phyloP scores from a whole-genome alignment of 331 rosid genomes.

The Malus hybrid region DNA sequence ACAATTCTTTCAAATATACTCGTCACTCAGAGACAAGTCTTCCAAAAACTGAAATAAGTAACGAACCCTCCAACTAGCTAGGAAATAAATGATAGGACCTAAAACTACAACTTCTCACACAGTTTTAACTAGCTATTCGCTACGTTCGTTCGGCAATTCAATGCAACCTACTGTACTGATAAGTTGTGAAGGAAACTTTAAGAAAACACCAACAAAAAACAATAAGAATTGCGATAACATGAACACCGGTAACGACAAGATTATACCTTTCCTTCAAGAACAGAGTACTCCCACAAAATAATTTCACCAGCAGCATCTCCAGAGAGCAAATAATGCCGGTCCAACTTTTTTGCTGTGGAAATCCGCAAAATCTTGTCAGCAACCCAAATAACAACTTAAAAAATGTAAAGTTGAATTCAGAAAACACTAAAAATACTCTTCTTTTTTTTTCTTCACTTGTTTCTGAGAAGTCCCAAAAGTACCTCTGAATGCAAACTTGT shows the following conservation, averaged over 20 bases:
- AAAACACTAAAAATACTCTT: neutral
- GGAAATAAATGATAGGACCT: neutral
- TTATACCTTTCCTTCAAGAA: conserved; percentile 61
- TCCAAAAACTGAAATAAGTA: neutral
- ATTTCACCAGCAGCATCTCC: conserved; percentile 84
- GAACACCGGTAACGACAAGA: neutral
- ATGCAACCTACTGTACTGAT: neutral
- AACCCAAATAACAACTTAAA: neutral
- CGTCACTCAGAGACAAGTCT: neutral
- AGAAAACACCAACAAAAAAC: neutral
- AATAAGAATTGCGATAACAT: neutral
- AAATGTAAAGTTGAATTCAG: neutral
- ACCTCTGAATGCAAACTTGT: conserved; percentile 74
- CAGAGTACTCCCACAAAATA: conserved; percentile 67
- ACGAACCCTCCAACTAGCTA: neutral
- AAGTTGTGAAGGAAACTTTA: neutral
- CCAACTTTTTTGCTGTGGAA: conserved; percentile 54
- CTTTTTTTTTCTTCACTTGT: no score
- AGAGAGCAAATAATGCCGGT: conserved; percentile 69
- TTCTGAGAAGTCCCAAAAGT: neutral
- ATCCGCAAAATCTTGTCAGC: neutral
- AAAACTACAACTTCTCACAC: neutral
- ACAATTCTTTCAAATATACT: neutral
- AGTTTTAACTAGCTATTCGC: neutral
- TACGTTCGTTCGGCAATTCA: neutral